A percentile compares a stretch with the other conserved stretches of the same genome.
Conservation (phyloP, 1,139 yeast genomes). For the Lodderomyces beijingensis region DNA sequence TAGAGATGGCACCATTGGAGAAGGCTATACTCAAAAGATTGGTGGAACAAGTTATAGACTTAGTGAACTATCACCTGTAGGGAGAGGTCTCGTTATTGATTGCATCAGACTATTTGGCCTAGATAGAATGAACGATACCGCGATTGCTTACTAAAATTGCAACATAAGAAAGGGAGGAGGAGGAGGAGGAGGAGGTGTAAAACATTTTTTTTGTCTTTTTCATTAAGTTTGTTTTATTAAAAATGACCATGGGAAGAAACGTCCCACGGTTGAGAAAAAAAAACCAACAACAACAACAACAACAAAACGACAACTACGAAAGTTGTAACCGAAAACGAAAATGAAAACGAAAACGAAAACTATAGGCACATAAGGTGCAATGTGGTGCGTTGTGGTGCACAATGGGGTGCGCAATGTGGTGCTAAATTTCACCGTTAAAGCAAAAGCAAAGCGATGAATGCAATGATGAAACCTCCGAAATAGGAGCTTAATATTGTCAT, state of each 20-base stretch:
- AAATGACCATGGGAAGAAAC: slow-evolving; percentile 13
- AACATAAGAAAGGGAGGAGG: no score
- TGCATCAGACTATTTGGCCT: slow-evolving; percentile 39
- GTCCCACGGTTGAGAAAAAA: slow-evolving; percentile 12
- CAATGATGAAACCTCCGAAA: slow-evolving; percentile 7
- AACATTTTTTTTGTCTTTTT: no score
- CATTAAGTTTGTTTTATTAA: no score
- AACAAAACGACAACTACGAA: neutral
- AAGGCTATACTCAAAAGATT: slow-evolving; percentile 16
- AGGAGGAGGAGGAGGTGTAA: no score
- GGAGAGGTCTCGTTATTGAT: slow-evolving; percentile 31
- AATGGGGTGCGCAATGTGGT: neutral
- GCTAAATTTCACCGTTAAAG: neutral
- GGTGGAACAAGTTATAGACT: slow-evolving; percentile 16
- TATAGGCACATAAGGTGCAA: no score
- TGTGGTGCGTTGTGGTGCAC: neutral
- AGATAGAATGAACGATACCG: slow-evolving; percentile 23
- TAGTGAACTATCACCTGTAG: slow-evolving; percentile 16
- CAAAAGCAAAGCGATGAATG: slow-evolving; percentile 4
- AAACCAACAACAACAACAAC: neutral
- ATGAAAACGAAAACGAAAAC: no score
- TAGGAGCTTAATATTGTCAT: slow-evolving; percentile 7
- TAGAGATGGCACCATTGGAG: slow-evolving; percentile 17
- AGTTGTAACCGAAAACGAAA: no score
- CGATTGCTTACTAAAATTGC: no score